Evolutionary conservation across 352 stramenopile genomes (phyloP).

Genomic region (Phytophthora foliorum): DNA sequence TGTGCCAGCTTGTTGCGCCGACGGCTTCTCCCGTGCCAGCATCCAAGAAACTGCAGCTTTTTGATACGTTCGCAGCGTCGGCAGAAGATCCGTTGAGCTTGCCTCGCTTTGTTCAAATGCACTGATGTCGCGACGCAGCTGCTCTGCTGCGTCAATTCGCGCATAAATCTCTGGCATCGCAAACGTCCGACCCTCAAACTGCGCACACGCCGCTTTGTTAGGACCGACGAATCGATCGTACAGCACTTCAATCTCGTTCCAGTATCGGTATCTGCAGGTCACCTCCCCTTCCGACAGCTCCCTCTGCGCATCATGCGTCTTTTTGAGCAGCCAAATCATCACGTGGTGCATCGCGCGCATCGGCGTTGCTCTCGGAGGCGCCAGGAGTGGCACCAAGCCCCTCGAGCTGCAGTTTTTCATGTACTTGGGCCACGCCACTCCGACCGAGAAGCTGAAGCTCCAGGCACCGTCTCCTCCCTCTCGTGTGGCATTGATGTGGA

Average conservation of each 20-base stretch:
- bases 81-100: slow-evolving; percentile 52
- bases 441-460: slow-evolving; percentile 38
- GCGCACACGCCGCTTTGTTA: slow-evolving; percentile 5
- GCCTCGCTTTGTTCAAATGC: slow-evolving; percentile 17
- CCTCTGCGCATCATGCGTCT: slow-evolving; percentile 17
- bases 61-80: slow-evolving; percentile 97
- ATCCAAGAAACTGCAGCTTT: slow-evolving; percentile 97
- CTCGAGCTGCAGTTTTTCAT: slow-evolving; percentile 16
- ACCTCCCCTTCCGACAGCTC: neutral
- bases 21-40: slow-evolving; percentile 86
- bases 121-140: slow-evolving; percentile 41
- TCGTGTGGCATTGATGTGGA: slow-evolving; percentile 43
- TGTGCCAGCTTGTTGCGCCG: slow-evolving; percentile 14
- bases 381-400: slow-evolving; percentile 6
- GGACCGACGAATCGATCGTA: slow-evolving; percentile 41
- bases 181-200: slow-evolving; percentile 38
- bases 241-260: slow-evolving; percentile 61
- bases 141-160: slow-evolving; percentile 50
- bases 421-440: slow-evolving; percentile 52
- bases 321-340: slow-evolving; percentile 70
- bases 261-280: slow-evolving; percentile 59
- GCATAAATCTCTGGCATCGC: slow-evolving; percentile 71
- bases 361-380: slow-evolving; percentile 16
- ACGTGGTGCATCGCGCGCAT: slow-evolving; percentile 48
- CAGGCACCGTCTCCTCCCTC: slow-evolving; percentile 13